Conservation (phyloP, 345 rosid genomes). For the Nasturtium officinale region DNA sequence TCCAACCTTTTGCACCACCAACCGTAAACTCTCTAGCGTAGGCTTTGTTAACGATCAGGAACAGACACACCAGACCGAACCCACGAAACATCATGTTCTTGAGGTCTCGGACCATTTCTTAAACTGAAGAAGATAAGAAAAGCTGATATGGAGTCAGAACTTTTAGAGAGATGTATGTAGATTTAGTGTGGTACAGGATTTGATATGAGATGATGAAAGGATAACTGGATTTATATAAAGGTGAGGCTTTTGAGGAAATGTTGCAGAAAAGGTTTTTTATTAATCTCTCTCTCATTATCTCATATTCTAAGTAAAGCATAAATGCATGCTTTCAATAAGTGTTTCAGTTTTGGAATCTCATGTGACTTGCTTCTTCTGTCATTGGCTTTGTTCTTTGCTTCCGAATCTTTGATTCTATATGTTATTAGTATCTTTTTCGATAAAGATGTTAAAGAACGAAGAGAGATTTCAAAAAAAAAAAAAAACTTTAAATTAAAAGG, state of each 20-base stretch:
- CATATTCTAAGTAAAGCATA: constrained; percentile 70
- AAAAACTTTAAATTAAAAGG: constrained; percentile 10
- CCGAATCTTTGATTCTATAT: constrained; percentile 12
- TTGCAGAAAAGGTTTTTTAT: constrained; percentile 61
- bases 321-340: constrained; percentile 30
- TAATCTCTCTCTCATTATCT: constrained; percentile 45
- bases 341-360: constrained; percentile 44
- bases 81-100: constrained; percentile 31
- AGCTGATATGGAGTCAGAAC: neutral
- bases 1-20: constrained; percentile 72
- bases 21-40: constrained; percentile 62
- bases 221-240: constrained; percentile 57
- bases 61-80: constrained; percentile 41
- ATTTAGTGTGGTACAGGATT: constrained; percentile 21
- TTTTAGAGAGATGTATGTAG: constrained; percentile 9
- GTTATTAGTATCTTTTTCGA: neutral
- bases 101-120: constrained; percentile 32
- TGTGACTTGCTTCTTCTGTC: constrained; percentile 35
- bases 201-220: constrained; percentile 31
- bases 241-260: constrained; percentile 44
- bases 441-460: constrained; percentile 11
- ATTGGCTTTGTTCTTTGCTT: constrained; percentile 39
- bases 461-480: constrained; percentile 15
- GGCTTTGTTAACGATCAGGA: constrained; percentile 48
- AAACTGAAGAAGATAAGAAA: constrained; percentile 15